Evolutionary conservation across 169 alveolate species (phyloP).

Genomic region (Babesia gibsoni): DNA sequence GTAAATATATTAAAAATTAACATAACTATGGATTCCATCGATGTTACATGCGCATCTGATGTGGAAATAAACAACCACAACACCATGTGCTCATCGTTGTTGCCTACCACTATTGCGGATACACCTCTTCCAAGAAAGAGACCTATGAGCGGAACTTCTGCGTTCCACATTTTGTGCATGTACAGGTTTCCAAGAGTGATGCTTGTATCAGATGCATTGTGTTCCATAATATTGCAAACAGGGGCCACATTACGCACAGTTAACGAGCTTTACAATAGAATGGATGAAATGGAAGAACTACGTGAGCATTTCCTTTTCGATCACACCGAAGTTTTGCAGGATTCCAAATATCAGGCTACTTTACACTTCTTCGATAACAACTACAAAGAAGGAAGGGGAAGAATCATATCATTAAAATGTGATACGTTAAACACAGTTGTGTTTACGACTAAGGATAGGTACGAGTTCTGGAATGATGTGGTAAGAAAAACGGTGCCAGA

Average conservation of each 20-base stretch:
- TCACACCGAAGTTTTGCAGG: slow-evolving; percentile 16
- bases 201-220: not conserved
- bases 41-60: slow-evolving; percentile 5
- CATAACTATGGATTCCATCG: not conserved
- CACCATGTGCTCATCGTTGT: not conserved
- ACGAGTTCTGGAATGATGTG: slow-evolving; percentile 17
- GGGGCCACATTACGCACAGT: slow-evolving; percentile 1
- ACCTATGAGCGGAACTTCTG: not conserved
- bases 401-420: not conserved
- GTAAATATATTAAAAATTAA: not conserved
- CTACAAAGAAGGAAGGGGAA: slow-evolving; percentile 5
- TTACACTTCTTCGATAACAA: slow-evolving; percentile 10
- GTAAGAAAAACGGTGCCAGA: not conserved
- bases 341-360: slow-evolving; percentile 21
- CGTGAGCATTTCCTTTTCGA: not conserved
- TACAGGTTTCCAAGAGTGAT: slow-evolving; percentile 3
- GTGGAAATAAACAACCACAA: not conserved
- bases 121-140: not conserved
- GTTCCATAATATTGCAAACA: not conserved
- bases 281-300: not conserved
- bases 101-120: slow-evolving; percentile 3
- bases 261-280: not conserved
- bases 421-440: not conserved
- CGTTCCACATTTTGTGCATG: slow-evolving; percentile 7
- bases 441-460: not conserved